Evolutionary conservation across 2,329 filamentous ascomycete species (phyloP), one percentile per base, ranked within the genome.

Genomic region (Epichloe scottii): DNA sequence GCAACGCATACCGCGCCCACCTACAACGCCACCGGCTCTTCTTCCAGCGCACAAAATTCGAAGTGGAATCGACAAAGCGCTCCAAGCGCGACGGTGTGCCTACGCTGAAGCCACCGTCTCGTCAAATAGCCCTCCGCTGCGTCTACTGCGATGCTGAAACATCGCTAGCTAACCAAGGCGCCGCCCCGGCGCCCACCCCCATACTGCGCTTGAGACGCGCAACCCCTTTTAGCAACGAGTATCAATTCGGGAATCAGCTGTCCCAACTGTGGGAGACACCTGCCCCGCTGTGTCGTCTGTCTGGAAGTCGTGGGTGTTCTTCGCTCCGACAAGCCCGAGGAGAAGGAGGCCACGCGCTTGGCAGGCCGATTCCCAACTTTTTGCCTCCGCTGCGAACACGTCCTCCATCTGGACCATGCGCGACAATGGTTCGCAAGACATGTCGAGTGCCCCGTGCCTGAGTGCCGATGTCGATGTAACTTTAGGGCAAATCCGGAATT

Each of bases 81-180:
- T 84, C 83, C 57, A 79, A 82, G 52, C 78, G 79, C 49, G 76
- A 81, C 49, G 84, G 84, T 40, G 56, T 65, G 6, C 78, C 78
- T n/a, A 76, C 78, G 7, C 75, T 86, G 56, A 80, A 79, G 52
- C 77, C 82, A 1, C 76, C 83, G 0, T 79, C 79, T 2, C 73
- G 82, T 34, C 85, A 88, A 66, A 79, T 91, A 49, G 81, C 84
- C 4, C 76, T 93, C 46, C 79, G 86, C 45, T 93, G 87, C 67
- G 76, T 85, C 46, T 87, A 87, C 68, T 93, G 87, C 68, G 82
- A 85, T 59, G 74, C 77, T 35, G 74, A 79, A 61, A 76, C 75
- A 47, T 76, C 71, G 35, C 68, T 76, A 23, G 69, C 71, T 40
- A 73, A 71, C 52, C 68, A 62, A 49, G 59, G 59, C 49, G 56